Percentiles rank a stretch among this genome's conserved stretches.
phyloP scores from a whole-genome alignment of 2,329 filamentous ascomycete species.

The Aspergillus unguis region DNA sequence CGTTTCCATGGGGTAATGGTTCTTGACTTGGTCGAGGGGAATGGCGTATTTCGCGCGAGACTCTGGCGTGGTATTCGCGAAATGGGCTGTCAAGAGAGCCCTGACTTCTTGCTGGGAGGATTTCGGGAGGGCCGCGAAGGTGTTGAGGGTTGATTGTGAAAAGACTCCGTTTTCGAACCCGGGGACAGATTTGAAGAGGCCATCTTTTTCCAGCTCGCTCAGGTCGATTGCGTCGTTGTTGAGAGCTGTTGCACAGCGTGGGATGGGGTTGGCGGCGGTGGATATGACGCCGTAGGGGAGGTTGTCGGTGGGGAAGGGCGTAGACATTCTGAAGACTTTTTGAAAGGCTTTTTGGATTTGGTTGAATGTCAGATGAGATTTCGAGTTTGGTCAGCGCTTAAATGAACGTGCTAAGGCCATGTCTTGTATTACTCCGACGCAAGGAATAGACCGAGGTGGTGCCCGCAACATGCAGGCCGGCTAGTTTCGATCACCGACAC shows the following conservation, averaged over 20 bases:
- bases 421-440: no score
- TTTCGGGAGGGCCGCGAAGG: constrained; percentile 13
- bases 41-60: constrained; percentile 6
- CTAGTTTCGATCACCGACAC: no score
- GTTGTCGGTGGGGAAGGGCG: constrained; percentile 19
- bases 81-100: constrained; percentile 2
- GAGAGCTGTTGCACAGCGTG: constrained; percentile 14
- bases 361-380: no score
- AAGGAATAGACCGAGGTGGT: no score
- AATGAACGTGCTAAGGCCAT: no score
- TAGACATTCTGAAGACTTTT: neutral
- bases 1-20: constrained; percentile 18
- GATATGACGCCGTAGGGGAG: constrained; percentile 18
- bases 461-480: no score
- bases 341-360: no score
- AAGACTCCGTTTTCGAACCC: constrained; percentile 8
- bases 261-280: constrained; percentile 5
- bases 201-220: constrained; percentile 12
- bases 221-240: constrained; percentile 14
- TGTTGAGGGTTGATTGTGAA: constrained; percentile 12
- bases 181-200: constrained; percentile 8
- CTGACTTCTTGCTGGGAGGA: constrained; percentile 8
- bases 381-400: no score
- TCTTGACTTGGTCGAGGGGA: constrained; percentile 8
- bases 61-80: neutral